Conservation (phyloP, 2,329 filamentous ascomycete genomes). For the Lecanosticta acicola region DNA sequence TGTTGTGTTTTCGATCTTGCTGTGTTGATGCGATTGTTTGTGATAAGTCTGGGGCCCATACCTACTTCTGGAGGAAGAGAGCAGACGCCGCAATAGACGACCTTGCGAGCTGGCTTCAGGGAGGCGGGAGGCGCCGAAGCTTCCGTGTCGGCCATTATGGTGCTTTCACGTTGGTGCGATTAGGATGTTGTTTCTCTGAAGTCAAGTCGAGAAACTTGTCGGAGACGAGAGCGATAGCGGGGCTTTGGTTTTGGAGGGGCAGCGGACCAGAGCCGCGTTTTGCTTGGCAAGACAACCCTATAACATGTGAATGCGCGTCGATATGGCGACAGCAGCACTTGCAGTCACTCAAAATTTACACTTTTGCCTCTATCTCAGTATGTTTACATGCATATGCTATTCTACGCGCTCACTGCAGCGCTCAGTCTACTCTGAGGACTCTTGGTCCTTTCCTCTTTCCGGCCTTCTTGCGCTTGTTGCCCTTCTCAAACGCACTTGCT, state of each 20-base stretch:
- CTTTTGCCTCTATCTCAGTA: slow-evolving; percentile 6
- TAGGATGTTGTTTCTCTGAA: not conserved
- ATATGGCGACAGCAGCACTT: not conserved
- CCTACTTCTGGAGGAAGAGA: slow-evolving; percentile 62
- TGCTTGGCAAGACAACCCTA: not conserved
- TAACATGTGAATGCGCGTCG: not conserved
- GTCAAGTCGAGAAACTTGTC: not conserved
- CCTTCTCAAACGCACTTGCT: slow-evolving; percentile 65
- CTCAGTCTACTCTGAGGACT: slow-evolving; percentile 60
- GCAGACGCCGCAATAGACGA: slow-evolving; percentile 62
- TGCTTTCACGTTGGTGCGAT: slow-evolving; percentile 1
- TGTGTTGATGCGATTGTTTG: too few species aligned
- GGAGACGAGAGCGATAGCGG: not conserved
- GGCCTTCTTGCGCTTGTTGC: slow-evolving; percentile 77
- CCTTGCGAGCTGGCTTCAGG: slow-evolving; percentile 43
- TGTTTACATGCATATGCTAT: slow-evolving; percentile 6
- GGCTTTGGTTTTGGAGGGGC: not conserved
- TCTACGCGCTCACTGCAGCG: not conserved
- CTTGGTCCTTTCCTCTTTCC: slow-evolving; percentile 67
- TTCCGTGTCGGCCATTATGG: slow-evolving; percentile 30
- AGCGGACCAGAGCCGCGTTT: not conserved
- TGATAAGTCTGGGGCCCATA: slow-evolving; percentile 32
- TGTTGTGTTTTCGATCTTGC: too few species aligned
- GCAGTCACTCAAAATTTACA: not conserved
- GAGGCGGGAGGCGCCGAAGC: slow-evolving; percentile 17